Evolutionary conservation across 495 filamentous ascomycete genomes (phyloP).

Genomic region (Darksidea phi): DNA sequence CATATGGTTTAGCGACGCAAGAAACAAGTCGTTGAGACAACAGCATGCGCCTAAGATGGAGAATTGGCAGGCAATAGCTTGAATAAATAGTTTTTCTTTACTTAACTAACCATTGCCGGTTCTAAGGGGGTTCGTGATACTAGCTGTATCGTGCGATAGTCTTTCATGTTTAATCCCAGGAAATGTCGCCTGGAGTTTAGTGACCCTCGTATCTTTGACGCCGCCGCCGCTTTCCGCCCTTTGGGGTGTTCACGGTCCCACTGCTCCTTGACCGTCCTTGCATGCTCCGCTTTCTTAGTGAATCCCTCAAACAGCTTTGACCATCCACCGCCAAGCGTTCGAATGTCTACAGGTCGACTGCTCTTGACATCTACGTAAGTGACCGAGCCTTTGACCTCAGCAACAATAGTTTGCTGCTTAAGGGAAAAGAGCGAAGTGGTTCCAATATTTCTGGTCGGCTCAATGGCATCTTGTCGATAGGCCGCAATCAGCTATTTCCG

Average conservation of each 20-base stretch:
- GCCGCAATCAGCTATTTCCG: conserved; percentile 38
- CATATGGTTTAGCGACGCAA: no score
- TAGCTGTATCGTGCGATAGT: no score
- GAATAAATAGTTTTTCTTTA: no score
- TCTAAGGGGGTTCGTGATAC: no score
- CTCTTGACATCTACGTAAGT: conserved; percentile 37
- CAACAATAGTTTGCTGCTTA: conserved; percentile 41
- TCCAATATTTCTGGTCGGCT: conserved; percentile 38
- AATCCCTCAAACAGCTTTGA: conserved; percentile 32
- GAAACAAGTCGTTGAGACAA: no score
- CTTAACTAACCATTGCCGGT: no score
- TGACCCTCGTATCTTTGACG: not conserved
- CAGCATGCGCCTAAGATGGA: no score
- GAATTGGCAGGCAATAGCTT: no score
- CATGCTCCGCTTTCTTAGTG: conserved; percentile 32
- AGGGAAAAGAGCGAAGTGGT: conserved; percentile 39
- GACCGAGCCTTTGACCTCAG: conserved; percentile 37
- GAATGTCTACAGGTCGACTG: conserved; percentile 38
- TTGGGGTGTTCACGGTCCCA: conserved; percentile 24
- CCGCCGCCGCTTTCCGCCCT: not conserved
- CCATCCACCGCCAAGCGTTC: conserved; percentile 38
- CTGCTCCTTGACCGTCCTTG: conserved; percentile 30
- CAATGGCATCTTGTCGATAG: conserved; percentile 36
- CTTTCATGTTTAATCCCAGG: no score
- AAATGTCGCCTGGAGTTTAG: no score